Evolutionary conservation across 345 rosid species (phyloP).

Genomic region (Excoecaria agallocha): DNA sequence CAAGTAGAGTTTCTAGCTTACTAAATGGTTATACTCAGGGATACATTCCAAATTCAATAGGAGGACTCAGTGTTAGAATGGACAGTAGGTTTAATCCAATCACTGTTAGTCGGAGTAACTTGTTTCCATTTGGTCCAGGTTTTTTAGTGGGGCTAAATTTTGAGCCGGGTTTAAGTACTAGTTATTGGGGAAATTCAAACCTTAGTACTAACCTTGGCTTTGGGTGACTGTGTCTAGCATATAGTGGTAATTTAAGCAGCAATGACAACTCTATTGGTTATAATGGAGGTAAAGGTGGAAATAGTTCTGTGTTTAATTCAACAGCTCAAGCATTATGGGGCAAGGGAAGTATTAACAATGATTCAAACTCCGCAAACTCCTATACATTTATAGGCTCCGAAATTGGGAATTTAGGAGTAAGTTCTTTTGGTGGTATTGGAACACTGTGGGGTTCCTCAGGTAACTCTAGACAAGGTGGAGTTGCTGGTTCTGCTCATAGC

Average conservation of each 20-base stretch:
- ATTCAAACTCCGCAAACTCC: slow-evolving; percentile 46
- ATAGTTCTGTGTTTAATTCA: slow-evolving; percentile 43
- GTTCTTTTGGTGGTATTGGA: slow-evolving; percentile 56
- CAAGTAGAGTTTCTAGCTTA: slow-evolving; percentile 55
- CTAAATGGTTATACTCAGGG: slow-evolving; percentile 70
- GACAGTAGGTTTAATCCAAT: slow-evolving; percentile 81
- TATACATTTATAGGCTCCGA: slow-evolving; percentile 35
- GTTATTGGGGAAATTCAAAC: slow-evolving; percentile 49
- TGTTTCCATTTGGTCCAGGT: slow-evolving; percentile 59
- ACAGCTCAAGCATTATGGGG: slow-evolving; percentile 66
- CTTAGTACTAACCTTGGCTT: slow-evolving; percentile 46
- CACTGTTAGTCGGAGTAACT: slow-evolving; percentile 50
- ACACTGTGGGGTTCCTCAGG: slow-evolving; percentile 55
- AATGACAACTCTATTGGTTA: slow-evolving; percentile 41
- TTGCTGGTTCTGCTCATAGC: slow-evolving; percentile 29
- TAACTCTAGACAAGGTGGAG: slow-evolving; percentile 37
- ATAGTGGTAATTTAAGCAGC: slow-evolving; percentile 44
- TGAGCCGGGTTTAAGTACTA: slow-evolving; percentile 57
- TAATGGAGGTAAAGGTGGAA: slow-evolving; percentile 43
- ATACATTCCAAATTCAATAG: slow-evolving; percentile 54
- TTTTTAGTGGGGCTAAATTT: slow-evolving; percentile 58
- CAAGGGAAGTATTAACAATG: slow-evolving; percentile 40
- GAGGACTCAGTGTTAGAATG: slow-evolving; percentile 67
- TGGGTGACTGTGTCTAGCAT: slow-evolving; percentile 56
- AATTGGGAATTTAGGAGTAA: slow-evolving; percentile 49